Evolutionary conservation across 176 grass and related monocot species (phyloP), one percentile per base, ranked within the genome.

Genomic region (Rhynchospora tenuis): DNA sequence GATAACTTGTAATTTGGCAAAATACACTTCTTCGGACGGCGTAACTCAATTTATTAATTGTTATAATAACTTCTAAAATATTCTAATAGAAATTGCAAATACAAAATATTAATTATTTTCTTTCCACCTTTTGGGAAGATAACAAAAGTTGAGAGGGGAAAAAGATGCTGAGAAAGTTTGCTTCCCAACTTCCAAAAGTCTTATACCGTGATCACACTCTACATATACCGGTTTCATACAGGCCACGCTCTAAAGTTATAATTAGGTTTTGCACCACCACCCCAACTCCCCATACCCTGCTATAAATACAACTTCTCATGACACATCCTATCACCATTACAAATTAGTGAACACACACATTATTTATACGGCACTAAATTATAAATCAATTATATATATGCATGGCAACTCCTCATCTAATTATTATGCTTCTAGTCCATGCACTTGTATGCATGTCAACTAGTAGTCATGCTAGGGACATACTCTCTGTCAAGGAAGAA

Each of bases 181-280:
- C 65, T 70, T 70, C 26, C 65, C 65, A 70, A 31, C 65, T 70
- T 64, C 61, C 61, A 64, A 51, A 70, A 70, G 65, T 14, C 26
- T 70, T 31, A 24, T 31, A 70, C 13, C 65, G 65, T 31, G 65
- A 70, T 70, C 65, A 70, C 65, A 70, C 65, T 70, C 33, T 4
- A 70, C 7, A 70, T 51, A 8, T 51, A 51, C 48, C 19, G 24
- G 19, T 29, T 70, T 70, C 65, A 70, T 64, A 64, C 61, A 8
- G 61, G 24, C 61, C 16, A 20, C 61, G 14, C 9, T 64, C 61
- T 64, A 51, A 64, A 64, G 61, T 38, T 38, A 38, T 38, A 38
- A 38, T 64, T 64, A 64, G 61, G 61, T 64, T 9, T 64, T 64
- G 9, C 61, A 64, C 61, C 65, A 70, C 33, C 65, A 31, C 27